Evolutionary conservation across 257 asterid genomes (phyloP).

Genomic region (Solanum bulbocastanum): DNA sequence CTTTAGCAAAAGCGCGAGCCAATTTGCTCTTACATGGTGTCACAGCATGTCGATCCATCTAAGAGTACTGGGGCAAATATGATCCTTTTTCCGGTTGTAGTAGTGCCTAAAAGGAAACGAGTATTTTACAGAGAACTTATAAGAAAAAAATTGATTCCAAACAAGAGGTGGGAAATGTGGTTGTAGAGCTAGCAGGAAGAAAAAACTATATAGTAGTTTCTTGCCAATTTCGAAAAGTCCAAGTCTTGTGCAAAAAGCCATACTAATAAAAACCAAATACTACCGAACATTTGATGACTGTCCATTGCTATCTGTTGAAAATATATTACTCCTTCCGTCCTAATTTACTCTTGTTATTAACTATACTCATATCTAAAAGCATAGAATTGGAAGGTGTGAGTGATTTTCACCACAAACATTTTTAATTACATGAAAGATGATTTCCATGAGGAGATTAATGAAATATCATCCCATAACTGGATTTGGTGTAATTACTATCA

Average conservation of each 20-base stretch:
- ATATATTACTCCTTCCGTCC: background rate
- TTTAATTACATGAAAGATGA: too few species aligned
- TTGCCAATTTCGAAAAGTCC: constrained; percentile 1
- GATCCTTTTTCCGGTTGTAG: too few species aligned
- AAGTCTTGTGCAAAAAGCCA: background rate
- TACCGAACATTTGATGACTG: background rate
- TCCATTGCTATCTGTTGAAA: background rate
- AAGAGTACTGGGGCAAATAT: too few species aligned
- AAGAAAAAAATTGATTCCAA: too few species aligned
- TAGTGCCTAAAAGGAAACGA: too few species aligned
- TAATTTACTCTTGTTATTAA: too few species aligned
- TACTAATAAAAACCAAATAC: background rate
- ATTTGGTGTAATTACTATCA: background rate
- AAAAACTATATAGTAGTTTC: background rate
- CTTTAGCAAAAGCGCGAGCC: background rate
- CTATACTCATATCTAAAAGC: background rate
- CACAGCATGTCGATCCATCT: too few species aligned
- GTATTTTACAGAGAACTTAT: too few species aligned
- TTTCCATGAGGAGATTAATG: background rate
- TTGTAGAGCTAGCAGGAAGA: too few species aligned
- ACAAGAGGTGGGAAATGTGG: too few species aligned
- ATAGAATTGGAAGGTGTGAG: background rate
- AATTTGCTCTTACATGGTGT: background rate
- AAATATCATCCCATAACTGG: background rate
- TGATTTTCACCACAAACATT: background rate